phyloP scores from a whole-genome alignment of 192 early-diverging fungal genomes.

The Thamnidium elegans region DNA sequence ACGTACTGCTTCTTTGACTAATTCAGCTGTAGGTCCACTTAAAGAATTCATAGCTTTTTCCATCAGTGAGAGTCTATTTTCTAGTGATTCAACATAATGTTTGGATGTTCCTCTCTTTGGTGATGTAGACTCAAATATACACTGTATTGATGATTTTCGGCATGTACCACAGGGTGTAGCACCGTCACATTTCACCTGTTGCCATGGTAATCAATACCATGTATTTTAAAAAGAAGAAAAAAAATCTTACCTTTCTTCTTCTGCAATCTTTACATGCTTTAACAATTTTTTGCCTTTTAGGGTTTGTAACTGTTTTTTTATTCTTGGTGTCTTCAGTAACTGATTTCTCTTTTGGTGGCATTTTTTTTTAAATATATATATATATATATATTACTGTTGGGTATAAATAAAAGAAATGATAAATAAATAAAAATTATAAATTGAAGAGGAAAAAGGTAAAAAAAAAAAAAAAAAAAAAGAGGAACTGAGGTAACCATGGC shows the following conservation, averaged over 20 bases:
- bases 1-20: constrained; percentile 9
- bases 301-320: background rate
- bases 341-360: constrained; percentile 13
- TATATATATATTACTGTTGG: no score
- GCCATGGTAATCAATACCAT: no score
- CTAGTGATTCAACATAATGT: constrained; percentile 15
- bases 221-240: constrained; percentile 1
- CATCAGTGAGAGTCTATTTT: constrained; percentile 1
- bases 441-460: background rate
- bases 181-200: constrained; percentile 21
- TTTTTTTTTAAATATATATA: no score
- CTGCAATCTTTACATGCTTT: constrained; percentile 21
- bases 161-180: constrained; percentile 14
- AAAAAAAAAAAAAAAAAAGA: constrained; percentile 1
- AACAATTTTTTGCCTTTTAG: constrained; percentile 14
- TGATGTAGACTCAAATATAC: constrained; percentile 15
- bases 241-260: constrained; percentile 16
- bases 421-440: background rate
- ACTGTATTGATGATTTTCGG: constrained; percentile 14
- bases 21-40: constrained; percentile 1
- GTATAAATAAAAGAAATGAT: background rate
- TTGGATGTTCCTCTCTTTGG: constrained; percentile 18
- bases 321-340: constrained; percentile 1
- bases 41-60: constrained; percentile 12
- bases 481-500: constrained; percentile 13